Conservation (phyloP, 1,284 basidiomycete genomes). For the Blastosporella zonata region DNA sequence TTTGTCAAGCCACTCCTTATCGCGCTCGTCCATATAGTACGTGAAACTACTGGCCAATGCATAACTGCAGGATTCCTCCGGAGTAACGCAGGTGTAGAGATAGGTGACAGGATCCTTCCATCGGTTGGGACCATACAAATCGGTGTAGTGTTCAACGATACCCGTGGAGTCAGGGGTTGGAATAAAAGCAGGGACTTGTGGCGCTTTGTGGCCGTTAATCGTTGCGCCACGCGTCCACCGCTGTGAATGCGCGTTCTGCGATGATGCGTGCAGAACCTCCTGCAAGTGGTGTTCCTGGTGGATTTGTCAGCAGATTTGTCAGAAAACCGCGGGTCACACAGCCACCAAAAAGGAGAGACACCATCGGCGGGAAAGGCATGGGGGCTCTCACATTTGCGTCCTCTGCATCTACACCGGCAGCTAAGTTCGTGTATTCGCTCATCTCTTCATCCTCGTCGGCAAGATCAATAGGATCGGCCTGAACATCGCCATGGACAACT, state of each 20-base stretch:
- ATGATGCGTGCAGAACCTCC: constrained; percentile 72
- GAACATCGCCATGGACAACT: constrained; percentile 74
- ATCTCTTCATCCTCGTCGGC: constrained; percentile 81
- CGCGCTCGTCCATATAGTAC: constrained; percentile 96
- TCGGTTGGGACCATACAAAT: constrained; percentile 64
- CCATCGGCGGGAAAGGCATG: constrained; percentile 27
- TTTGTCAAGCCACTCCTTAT: constrained; percentile 90
- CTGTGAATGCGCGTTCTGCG: constrained; percentile 47
- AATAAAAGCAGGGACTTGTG: constrained; percentile 68
- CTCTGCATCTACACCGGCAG: constrained; percentile 76
- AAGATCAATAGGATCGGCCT: constrained; percentile 71
- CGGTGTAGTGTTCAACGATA: constrained; percentile 68
- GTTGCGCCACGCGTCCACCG: constrained; percentile 35
- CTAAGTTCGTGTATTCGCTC: constrained; percentile 47
- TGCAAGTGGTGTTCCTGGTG: constrained; percentile 89
- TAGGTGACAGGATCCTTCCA: constrained; percentile 82
- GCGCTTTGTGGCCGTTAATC: constrained; percentile 38
- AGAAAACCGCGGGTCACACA: constrained; percentile 41
- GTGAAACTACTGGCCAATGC: constrained; percentile 67
- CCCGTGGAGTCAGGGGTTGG: constrained; percentile 91
- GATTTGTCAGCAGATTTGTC: constrained; percentile 58
- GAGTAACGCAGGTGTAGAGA: constrained; percentile 82
- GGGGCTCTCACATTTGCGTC: constrained; percentile 78
- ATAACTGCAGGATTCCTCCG: constrained; percentile 72
- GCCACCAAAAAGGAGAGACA: constrained; percentile 39